phyloP scores from a whole-genome alignment of 768 basidiomycete species.

The Neoboletus magnificus region DNA sequence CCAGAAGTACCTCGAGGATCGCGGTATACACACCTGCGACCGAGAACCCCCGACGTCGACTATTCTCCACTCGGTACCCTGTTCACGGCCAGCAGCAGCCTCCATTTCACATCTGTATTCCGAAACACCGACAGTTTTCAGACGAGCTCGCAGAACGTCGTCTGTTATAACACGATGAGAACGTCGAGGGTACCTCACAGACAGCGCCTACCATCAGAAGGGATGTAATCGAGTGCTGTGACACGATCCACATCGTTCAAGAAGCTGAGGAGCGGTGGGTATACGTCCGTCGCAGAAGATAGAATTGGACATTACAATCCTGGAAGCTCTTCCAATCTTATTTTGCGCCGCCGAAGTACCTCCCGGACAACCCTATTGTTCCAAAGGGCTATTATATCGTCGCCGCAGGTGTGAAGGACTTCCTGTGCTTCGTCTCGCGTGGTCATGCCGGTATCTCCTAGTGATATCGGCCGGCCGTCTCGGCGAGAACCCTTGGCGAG shows the following conservation, averaged over 20 bases:
- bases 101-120: conserved; percentile 85
- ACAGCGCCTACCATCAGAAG: conserved; percentile 41
- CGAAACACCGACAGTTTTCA: conserved; percentile 70
- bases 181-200: neutral
- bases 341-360: conserved; percentile 41
- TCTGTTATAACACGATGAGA: conserved; percentile 31
- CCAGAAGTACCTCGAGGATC: neutral
- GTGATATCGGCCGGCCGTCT: conserved; percentile 25
- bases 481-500: conserved; percentile 37
- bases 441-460: conserved; percentile 26
- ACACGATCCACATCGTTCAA: conserved; percentile 50
- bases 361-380: conserved; percentile 40
- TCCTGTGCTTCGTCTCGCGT: conserved; percentile 39
- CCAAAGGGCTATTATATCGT: conserved; percentile 49
- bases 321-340: conserved; percentile 48
- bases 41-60: conserved; percentile 53
- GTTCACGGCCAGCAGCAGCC: conserved; percentile 47
- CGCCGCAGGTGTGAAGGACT: conserved; percentile 37
- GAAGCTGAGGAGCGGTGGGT: conserved; percentile 33
- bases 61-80: conserved; percentile 53
- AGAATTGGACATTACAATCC: conserved; percentile 40
- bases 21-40: conserved; percentile 40
- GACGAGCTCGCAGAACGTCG: conserved; percentile 49
- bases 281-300: neutral
- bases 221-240: conserved; percentile 42